Evolutionary conservation across 495 filamentous ascomycete species (phyloP).

Genomic region (Tuber umbilicatum): DNA sequence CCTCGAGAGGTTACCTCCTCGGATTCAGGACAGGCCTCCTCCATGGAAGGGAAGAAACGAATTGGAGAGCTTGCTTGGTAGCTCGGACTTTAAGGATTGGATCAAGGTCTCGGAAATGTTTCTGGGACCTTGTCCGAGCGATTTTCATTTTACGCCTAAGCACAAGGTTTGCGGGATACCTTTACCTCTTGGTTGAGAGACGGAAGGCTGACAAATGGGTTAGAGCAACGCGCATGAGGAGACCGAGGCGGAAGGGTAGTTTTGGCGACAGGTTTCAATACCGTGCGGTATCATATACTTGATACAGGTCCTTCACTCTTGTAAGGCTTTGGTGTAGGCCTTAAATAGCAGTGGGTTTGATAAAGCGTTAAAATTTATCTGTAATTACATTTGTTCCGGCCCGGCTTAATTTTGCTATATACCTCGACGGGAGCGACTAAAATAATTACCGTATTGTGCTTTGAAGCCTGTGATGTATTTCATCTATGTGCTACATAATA

Average conservation of each 20-base stretch:
- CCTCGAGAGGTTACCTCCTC: constrained; percentile 77
- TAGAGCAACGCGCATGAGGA: constrained; percentile 45
- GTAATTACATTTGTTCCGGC: neutral
- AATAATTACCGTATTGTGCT: neutral
- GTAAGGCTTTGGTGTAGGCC: neutral
- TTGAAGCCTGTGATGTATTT: neutral
- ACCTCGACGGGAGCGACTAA: neutral
- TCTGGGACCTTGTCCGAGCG: constrained; percentile 77
- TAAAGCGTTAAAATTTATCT: neutral
- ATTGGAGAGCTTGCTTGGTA: constrained; percentile 80
- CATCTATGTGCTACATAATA: neutral
- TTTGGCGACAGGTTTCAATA: neutral
- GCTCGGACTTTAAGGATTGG: constrained; percentile 91
- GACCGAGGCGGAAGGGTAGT: constrained; percentile 53
- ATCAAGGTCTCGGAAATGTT: constrained; percentile 99
- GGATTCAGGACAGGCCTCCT: constrained; percentile 79
- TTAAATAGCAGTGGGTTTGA: neutral
- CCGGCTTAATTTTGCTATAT: neutral
- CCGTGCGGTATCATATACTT: neutral
- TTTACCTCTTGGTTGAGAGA: neutral
- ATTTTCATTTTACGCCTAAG: constrained; percentile 96
- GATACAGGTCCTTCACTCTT: neutral
- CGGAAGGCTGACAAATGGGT: constrained; percentile 9
- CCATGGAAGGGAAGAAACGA: constrained; percentile 77
- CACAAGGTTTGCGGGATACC: constrained; percentile 57